Evolutionary conservation across 345 rosid species (phyloP).

Genomic region (Salix viminalis): DNA sequence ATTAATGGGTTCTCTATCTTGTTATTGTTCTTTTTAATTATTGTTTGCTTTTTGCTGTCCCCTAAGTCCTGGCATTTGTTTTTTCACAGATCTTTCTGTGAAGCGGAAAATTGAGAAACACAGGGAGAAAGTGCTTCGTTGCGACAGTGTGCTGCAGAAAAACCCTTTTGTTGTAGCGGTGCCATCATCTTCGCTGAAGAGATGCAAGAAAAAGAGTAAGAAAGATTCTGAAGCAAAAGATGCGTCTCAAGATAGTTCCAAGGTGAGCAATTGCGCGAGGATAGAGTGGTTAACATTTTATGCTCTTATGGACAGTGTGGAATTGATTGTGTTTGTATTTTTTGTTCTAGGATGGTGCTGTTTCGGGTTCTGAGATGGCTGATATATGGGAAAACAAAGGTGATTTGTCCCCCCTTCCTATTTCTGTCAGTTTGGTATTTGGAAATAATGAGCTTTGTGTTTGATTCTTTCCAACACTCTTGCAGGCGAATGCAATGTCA

Average conservation of each 20-base stretch:
- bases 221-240: constrained; percentile 11
- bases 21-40: neutral
- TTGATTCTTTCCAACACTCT: neutral
- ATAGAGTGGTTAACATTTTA: neutral
- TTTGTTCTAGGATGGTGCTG: constrained; percentile 32
- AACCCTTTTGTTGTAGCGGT: constrained; percentile 71
- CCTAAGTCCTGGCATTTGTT: too few relatives aligned
- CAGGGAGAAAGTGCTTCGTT: constrained; percentile 60
- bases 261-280: constrained; percentile 25
- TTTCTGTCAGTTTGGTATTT: neutral
- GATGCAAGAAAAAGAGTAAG: constrained; percentile 34
- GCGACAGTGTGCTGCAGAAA: constrained; percentile 61
- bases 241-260: constrained; percentile 27
- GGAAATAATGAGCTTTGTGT: neutral
- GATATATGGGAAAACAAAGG: constrained; percentile 75
- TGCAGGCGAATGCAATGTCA: constrained; percentile 44
- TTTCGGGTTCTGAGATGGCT: constrained; percentile 40
- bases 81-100: constrained; percentile 56
- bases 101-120: constrained; percentile 77
- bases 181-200: constrained; percentile 61
- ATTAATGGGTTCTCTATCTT: neutral
- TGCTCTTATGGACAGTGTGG: neutral
- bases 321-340: neutral
- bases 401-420: constrained; percentile 8
- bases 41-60: too few relatives aligned